A percentile compares a stretch with the other conserved stretches of the same genome.
These are phyloP conservation scores for Phalaenopsis aphrodite DNA, from an alignment of 106 monocot species.

Conservation along the genomic window DNA sequence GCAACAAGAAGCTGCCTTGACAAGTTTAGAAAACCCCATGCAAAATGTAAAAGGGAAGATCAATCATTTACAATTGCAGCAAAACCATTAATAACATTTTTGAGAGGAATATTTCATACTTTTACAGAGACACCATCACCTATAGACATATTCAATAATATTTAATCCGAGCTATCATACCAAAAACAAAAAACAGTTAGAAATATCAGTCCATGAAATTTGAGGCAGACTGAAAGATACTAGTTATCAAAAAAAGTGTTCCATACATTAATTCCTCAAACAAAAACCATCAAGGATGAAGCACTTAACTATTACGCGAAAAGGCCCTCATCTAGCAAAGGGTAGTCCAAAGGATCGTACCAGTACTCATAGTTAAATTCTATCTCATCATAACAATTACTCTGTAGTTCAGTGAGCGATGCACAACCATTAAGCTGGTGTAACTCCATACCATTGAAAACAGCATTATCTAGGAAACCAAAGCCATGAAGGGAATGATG, in stretches of 20 bases:
- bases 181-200: neutral
- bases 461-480: slow-evolving; percentile 52
- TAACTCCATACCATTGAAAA: slow-evolving; percentile 34
- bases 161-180: no score
- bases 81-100: neutral
- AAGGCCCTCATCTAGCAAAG: slow-evolving; percentile 41
- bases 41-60: neutral
- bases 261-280: neutral
- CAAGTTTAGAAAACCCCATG: no score
- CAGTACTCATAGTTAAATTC: slow-evolving; percentile 40
- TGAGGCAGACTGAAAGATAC: no score
- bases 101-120: neutral
- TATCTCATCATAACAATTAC: slow-evolving; percentile 49
- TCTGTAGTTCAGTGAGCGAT: slow-evolving; percentile 17
- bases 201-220: neutral
- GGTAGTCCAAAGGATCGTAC: slow-evolving; percentile 43
- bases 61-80: neutral
- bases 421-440: slow-evolving; percentile 28
- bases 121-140: no score
- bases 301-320: slow-evolving; percentile 34
- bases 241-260: neutral
- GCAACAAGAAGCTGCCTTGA: no score
- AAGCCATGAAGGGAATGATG: slow-evolving; percentile 37
- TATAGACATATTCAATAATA: neutral
- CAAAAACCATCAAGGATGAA: neutral